Base-by-base conservation (phyloP, 768 basidiomycete species). In the Austroboletus festivus region DNA sequence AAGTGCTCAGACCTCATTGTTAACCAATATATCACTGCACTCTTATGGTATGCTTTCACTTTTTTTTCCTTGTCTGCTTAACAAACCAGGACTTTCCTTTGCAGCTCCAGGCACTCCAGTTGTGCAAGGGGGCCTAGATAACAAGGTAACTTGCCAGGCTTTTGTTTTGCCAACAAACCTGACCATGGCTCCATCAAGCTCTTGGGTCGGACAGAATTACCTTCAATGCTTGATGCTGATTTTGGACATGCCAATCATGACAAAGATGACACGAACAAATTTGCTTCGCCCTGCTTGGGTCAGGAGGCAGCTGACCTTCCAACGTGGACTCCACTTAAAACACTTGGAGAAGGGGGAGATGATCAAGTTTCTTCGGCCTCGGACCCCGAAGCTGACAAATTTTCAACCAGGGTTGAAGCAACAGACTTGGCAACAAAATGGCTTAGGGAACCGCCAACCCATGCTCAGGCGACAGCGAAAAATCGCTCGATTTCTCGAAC, bases 321-420 rank as follows among this genome's bases (percentile, higher is more conserved):
- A 31, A 46, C 62, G 5, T 63, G 61, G 61, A 63, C 61, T 18
- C 48, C 58, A 33, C 38, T 55, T 1, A 48, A 30, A 12, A 20
- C 31, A 44, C 11, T 13, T 1, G 40, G 19, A 43, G 42, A 28
- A 28, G 44, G 46, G 28, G 44, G 37, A n/a, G 18, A 11, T 22
- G n/a, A n/a, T 42, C 39, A 41, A 5, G 5, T 7, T 35, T 5
- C 8, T 26, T 20, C 13, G n/a, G 18, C 12, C 16, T 23, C 53
- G n/a, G 46, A 63, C 6, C 18, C n/a, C 9, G 48, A 52, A 19
- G 46, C 20, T 40, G 51, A 62, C 38, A 34, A 52, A 37, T 30
- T 47, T 19, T 28, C 28, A 28, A n/a, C 28, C 38, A 10, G 10
- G 35, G 22, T 28, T 21, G 34, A 44, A 38, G 12, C 28, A 28